phyloP scores from a whole-genome alignment of 2,329 filamentous ascomycete genomes.

The Leptodontidium sp. region DNA sequence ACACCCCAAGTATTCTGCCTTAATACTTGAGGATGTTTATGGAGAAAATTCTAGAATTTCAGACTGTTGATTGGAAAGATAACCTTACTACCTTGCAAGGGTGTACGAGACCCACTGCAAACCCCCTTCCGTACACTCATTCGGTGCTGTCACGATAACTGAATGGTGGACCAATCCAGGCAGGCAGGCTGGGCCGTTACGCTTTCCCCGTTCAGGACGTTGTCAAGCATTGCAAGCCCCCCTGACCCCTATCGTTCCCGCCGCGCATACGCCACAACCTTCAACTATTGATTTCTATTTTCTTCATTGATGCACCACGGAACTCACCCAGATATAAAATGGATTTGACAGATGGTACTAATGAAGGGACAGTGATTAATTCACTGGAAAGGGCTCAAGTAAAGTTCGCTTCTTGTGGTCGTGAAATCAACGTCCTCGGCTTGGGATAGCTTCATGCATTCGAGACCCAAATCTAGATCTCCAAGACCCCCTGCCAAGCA shows the following conservation, averaged over 20 bases:
- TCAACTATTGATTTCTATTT: neutral
- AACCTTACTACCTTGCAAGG: no score
- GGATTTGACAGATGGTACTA: neutral
- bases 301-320: neutral
- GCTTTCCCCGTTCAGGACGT: no score
- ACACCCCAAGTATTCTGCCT: no score
- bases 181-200: no score
- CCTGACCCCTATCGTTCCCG: neutral
- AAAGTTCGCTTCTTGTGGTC: no score
- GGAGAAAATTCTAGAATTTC: no score
- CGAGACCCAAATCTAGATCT: neutral
- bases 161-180: no score
- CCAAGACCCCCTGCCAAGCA: slow-evolving; percentile 3
- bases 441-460: neutral
- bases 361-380: neutral
- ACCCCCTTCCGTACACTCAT: no score
- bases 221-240: neutral
- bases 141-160: no score
- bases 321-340: neutral
- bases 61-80: no score
- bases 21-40: no score
- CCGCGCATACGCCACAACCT: neutral
- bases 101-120: no score
- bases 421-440: neutral
- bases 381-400: neutral